Conservation (phyloP, 1,284 basidiomycete species). For the Phaffia rhodozyma region DNA sequence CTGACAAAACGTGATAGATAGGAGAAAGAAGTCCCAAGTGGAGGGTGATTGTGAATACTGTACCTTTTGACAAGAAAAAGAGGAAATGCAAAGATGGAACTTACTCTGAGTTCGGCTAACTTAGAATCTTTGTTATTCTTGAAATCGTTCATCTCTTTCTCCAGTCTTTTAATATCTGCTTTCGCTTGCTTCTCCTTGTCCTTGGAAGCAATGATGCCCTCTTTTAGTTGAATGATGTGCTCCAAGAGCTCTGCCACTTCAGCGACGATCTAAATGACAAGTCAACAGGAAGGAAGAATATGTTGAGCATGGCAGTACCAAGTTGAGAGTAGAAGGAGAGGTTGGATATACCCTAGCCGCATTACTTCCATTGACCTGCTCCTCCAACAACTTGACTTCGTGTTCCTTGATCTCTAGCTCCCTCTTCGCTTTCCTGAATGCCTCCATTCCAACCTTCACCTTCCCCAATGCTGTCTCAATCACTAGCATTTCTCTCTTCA, state of each 20-base stretch:
- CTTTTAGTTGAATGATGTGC: slow-evolving; percentile 54
- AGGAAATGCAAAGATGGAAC: slow-evolving; percentile 16
- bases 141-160: slow-evolving; percentile 96
- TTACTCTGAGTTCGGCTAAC: slow-evolving; percentile 80
- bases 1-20: slow-evolving; percentile 33
- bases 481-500: slow-evolving; percentile 43
- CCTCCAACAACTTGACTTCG: slow-evolving; percentile 67
- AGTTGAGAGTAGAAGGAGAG: neutral
- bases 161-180: slow-evolving; percentile 69
- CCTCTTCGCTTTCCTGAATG: slow-evolving; percentile 54
- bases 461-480: slow-evolving; percentile 50
- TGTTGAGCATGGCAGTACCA: neutral
- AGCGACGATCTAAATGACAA: slow-evolving; percentile 49
- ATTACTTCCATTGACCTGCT: slow-evolving; percentile 79
- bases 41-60: neutral
- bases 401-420: slow-evolving; percentile 84
- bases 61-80: too few relatives aligned
- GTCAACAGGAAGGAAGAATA: neutral
- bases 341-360: slow-evolving; percentile 57
- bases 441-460: slow-evolving; percentile 48
- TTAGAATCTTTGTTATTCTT: slow-evolving; percentile 98
- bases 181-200: slow-evolving; percentile 63
- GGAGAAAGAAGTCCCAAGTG: neutral
- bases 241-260: slow-evolving; percentile 67
- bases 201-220: slow-evolving; percentile 53